Conservation (phyloP, 2,329 filamentous ascomycete genomes). For the Penicillium polonicum region DNA sequence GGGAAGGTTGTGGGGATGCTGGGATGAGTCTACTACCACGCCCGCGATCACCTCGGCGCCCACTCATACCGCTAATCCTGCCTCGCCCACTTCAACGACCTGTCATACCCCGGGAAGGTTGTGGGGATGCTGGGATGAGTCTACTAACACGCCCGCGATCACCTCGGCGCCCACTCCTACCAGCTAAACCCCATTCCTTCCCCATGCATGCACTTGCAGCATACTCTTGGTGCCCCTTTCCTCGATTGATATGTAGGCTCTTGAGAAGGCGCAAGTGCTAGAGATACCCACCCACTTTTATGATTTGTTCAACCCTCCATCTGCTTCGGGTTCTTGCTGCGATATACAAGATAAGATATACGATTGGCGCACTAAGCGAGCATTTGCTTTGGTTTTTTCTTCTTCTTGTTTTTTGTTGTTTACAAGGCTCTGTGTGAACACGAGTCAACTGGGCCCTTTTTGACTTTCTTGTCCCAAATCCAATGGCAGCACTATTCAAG, state of each 20-base stretch:
- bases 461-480: too few species aligned
- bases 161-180: not conserved
- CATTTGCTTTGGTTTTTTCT: not conserved
- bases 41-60: not conserved
- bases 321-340: not conserved
- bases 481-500: not conserved
- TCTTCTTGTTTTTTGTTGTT: not conserved
- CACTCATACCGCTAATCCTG: not conserved
- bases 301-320: not conserved
- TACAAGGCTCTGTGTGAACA: not conserved
- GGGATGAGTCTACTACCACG: not conserved
- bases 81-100: not conserved
- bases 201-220: not conserved
- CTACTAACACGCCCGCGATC: not conserved
- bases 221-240: not conserved
- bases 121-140: not conserved
- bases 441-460: not conserved
- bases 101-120: not conserved
- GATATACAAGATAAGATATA: slow-evolving; percentile 6
- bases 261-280: not conserved
- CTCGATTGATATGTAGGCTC: not conserved
- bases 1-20: not conserved
- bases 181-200: not conserved
- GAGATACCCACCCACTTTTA: slow-evolving; percentile 9
- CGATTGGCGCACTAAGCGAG: slow-evolving; percentile 8